These are phyloP conservation scores for Cylindrodendrum hubeiense DNA, from an alignment of 2,329 filamentous ascomycete genomes.

Conservation along the genomic window DNA sequence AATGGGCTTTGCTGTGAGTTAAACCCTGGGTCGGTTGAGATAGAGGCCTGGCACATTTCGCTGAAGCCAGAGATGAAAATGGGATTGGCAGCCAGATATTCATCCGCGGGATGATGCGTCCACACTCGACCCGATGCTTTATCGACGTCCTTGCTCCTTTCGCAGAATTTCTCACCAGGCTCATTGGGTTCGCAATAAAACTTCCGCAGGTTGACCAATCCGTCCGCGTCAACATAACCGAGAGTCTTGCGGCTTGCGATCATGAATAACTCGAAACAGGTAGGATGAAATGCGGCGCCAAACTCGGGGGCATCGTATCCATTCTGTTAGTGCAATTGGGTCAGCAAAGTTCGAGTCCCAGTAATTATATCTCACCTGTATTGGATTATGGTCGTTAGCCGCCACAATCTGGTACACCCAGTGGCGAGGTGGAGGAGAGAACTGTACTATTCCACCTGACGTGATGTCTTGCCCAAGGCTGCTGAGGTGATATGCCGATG, in stretches of 20 bases:
- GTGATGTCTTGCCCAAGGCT: background rate
- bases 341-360: background rate
- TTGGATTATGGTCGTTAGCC: background rate
- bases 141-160: background rate
- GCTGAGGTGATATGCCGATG: background rate
- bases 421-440: background rate
- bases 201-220: background rate
- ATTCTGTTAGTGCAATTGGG: background rate
- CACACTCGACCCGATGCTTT: background rate
- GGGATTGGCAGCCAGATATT: conserved; percentile 3
- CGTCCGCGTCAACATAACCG: background rate
- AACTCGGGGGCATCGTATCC: background rate
- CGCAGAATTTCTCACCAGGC: background rate
- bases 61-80: background rate
- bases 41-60: background rate
- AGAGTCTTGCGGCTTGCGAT: background rate
- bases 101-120: background rate
- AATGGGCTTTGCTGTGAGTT: background rate
- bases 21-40: background rate
- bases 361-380: background rate
- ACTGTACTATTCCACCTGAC: background rate
- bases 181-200: background rate
- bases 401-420: background rate
- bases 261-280: background rate
- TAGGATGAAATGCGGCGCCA: background rate